Conservation (phyloP, 306 rosid genomes). For the Rosa multiflora region DNA sequence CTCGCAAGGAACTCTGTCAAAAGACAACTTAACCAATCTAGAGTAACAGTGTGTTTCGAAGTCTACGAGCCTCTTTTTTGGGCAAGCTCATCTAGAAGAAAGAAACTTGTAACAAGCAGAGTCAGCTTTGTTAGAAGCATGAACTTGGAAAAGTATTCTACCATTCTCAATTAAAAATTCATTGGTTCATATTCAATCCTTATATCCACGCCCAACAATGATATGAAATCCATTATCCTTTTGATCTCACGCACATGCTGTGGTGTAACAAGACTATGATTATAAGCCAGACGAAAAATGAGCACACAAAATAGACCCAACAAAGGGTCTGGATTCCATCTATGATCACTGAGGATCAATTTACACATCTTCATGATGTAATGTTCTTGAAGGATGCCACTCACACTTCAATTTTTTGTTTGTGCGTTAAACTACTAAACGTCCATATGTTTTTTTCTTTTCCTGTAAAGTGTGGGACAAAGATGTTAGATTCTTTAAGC, state of each 20-base stretch:
- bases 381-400: too few species aligned
- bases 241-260: not conserved
- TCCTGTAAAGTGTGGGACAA: not conserved
- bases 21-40: not conserved
- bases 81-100: not conserved
- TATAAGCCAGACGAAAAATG: too few species aligned
- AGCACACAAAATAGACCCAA: too few species aligned
- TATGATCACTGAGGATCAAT: too few species aligned
- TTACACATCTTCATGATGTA: too few species aligned
- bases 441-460: too few species aligned
- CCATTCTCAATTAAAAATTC: not conserved
- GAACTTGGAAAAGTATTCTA: not conserved
- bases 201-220: not conserved
- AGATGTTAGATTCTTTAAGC: too few species aligned
- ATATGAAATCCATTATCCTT: not conserved
- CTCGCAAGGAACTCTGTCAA: too few species aligned
- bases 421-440: too few species aligned
- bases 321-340: too few species aligned
- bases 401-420: too few species aligned
- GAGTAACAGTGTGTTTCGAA: not conserved
- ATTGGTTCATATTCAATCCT: too few species aligned
- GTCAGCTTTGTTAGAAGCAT: not conserved
- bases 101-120: not conserved
- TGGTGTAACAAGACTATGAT: not conserved
- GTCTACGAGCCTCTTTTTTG: not conserved